Evolutionary conservation across 345 rosid genomes (phyloP).

Genomic region (Sonneratia caseolaris): DNA sequence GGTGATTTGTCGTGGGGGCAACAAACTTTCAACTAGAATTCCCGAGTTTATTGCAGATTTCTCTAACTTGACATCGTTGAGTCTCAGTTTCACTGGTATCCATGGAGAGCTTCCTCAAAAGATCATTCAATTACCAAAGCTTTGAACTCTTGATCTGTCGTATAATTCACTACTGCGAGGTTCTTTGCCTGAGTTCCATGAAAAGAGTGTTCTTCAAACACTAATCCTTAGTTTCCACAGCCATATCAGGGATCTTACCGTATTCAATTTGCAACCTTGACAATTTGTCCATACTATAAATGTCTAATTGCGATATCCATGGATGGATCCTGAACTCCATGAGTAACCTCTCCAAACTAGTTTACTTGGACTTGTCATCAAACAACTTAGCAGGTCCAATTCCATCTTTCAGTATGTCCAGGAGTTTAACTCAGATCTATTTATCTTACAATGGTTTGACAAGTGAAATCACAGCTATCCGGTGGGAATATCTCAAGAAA

Average conservation of each 20-base stretch:
- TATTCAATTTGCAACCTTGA: constrained; percentile 20
- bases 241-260: constrained; percentile 23
- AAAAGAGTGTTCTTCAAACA: constrained; percentile 14
- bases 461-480: constrained; percentile 15
- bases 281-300: constrained; percentile 12
- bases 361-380: constrained; percentile 20
- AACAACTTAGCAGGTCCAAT: constrained; percentile 26
- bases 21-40: constrained; percentile 16
- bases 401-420: constrained; percentile 18
- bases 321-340: constrained; percentile 26
- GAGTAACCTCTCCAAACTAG: constrained; percentile 13
- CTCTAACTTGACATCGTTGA: constrained; percentile 7
- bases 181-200: constrained; percentile 5
- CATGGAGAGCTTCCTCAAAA: constrained; percentile 21
- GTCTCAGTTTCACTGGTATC: constrained; percentile 11
- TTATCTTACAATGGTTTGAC: constrained; percentile 15
- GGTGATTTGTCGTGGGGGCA: constrained; percentile 1
- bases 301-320: constrained; percentile 11
- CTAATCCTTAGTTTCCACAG: constrained; percentile 16
- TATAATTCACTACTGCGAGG: constrained; percentile 15
- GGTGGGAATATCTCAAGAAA: constrained; percentile 18
- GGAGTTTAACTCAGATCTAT: constrained; percentile 12
- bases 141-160: constrained; percentile 25
- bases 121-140: constrained; percentile 14
- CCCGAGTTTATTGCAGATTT: constrained; percentile 23